Conservation (phyloP, 2,329 filamentous ascomycete species). For the Clonostachys rosea region DNA sequence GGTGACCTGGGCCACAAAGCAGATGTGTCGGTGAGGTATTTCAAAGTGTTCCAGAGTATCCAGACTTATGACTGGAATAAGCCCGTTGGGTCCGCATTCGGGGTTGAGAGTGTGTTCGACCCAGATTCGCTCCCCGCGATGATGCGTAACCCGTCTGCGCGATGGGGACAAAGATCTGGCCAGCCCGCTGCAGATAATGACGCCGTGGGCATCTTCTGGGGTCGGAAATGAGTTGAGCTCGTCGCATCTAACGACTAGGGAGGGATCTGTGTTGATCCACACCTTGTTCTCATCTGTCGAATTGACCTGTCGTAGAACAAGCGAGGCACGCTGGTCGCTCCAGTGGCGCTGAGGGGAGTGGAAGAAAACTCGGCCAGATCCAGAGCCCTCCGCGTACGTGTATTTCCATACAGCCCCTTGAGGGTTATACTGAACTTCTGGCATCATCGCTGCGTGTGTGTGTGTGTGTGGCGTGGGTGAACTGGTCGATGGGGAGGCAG, state of each 20-base stretch:
- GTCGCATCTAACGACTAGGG: not conserved
- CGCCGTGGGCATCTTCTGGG: conserved; percentile 1
- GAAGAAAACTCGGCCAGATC: not conserved
- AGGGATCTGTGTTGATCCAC: conserved; percentile 1
- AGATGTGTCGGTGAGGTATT: not conserved
- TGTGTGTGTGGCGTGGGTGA: too few relatives aligned
- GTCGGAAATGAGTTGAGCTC: not conserved
- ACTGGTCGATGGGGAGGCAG: too few relatives aligned
- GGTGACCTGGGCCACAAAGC: not conserved
- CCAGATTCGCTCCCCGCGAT: conserved; percentile 2
- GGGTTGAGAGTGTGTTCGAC: not conserved
- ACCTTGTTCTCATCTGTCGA: not conserved
- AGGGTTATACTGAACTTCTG: conserved; percentile 1
- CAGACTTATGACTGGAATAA: conserved; percentile 1
- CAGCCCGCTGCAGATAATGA: not conserved
- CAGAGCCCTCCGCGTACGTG: not conserved
- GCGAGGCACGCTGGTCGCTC: not conserved
- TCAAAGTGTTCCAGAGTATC: conserved; percentile 1
- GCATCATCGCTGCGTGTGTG: not conserved
- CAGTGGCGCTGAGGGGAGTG: conserved; percentile 1
- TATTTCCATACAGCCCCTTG: conserved; percentile 1
- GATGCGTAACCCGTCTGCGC: not conserved
- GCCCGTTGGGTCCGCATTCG: not conserved
- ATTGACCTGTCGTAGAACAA: conserved; percentile 1
- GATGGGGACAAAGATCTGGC: not conserved